Evolutionary conservation across 768 basidiomycete species (phyloP).

Genomic region (Jaapia argillacea): DNA sequence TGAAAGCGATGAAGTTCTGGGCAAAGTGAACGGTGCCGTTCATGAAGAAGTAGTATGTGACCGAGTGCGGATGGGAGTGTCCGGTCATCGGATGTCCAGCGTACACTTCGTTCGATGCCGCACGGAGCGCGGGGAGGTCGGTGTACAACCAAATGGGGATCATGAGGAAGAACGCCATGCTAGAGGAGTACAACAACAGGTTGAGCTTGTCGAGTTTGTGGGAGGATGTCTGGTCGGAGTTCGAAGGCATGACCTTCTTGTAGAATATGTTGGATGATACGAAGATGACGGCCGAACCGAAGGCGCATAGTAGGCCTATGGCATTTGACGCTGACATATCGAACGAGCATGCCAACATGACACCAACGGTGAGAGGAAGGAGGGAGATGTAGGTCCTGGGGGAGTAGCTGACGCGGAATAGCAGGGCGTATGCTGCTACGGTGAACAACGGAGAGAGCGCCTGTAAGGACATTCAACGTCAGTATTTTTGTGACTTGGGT

Average conservation of each 20-base stretch:
- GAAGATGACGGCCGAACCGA: slow-evolving; percentile 94
- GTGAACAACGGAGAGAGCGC: slow-evolving; percentile 96
- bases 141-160: slow-evolving; percentile 90
- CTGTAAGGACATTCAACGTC: slow-evolving; percentile 28
- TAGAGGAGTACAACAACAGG: slow-evolving; percentile 86
- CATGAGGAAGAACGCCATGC: slow-evolving; percentile 94
- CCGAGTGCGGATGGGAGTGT: slow-evolving; percentile 44
- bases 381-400: slow-evolving; percentile 86
- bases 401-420: slow-evolving; percentile 93
- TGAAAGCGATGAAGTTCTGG: slow-evolving; percentile 96
- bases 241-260: slow-evolving; percentile 90
- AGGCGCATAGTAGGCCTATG: slow-evolving; percentile 86
- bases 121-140: slow-evolving; percentile 66
- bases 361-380: slow-evolving; percentile 89
- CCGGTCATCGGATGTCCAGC: slow-evolving; percentile 36
- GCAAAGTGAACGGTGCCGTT: slow-evolving; percentile 96
- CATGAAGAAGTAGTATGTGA: slow-evolving; percentile 77
- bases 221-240: slow-evolving; percentile 32
- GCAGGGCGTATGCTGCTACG: slow-evolving; percentile 86
- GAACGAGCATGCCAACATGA: slow-evolving; percentile 95
- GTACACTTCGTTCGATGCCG: slow-evolving; percentile 27
- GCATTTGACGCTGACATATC: slow-evolving; percentile 83
- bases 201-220: slow-evolving; percentile 97
- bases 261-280: slow-evolving; percentile 98
- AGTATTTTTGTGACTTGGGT: not conserved